Percentiles rank a stretch among this genome's conserved stretches.
These are phyloP conservation scores for Plenodomus biglobosus DNA, from an alignment of 2,329 filamentous ascomycete species.

Conservation along the genomic window DNA sequence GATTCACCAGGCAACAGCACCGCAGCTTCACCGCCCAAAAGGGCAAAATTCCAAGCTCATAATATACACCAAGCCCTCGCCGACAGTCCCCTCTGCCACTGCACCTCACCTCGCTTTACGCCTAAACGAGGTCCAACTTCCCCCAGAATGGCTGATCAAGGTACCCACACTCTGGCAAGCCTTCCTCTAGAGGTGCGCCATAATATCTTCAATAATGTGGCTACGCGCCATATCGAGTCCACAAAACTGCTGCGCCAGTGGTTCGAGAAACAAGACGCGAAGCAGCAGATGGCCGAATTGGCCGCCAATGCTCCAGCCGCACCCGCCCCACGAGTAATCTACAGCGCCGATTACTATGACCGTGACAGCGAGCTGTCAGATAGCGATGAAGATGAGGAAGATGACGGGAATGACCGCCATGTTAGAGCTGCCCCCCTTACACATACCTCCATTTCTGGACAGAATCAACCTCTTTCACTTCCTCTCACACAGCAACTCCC, in stretches of 20 bases:
- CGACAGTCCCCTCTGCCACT: not conserved
- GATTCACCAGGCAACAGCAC: conserved; percentile 1
- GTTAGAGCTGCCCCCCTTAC: no score
- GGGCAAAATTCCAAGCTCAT: no score
- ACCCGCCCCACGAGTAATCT: conserved; percentile 7
- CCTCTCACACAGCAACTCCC: no score
- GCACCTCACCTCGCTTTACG: not conserved
- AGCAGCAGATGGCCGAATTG: conserved; percentile 15
- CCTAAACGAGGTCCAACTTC: not conserved
- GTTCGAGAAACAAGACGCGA: conserved; percentile 41
- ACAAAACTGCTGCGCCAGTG: conserved; percentile 35
- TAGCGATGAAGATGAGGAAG: conserved; percentile 12
- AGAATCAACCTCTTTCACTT: no score
- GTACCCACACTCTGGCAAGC: conserved; percentile 15
- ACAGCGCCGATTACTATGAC: conserved; percentile 9
- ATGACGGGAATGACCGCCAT: conserved; percentile 7
- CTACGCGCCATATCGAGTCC: conserved; percentile 18
- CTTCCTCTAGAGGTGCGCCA: conserved; percentile 40
- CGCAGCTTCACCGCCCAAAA: conserved; percentile 4
- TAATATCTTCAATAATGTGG: conserved; percentile 28
- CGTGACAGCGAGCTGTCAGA: conserved; percentile 10
- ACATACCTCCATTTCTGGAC: no score
- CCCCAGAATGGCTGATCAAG: conserved; percentile 9
- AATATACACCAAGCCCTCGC: no score
- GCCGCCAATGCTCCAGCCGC: conserved; percentile 12